A percentile compares a stretch with the other conserved stretches of the same genome.
These are phyloP conservation scores for Phlyctochytrium bullatum DNA, from an alignment of 192 early-diverging fungal genomes.

Conservation along the genomic window DNA sequence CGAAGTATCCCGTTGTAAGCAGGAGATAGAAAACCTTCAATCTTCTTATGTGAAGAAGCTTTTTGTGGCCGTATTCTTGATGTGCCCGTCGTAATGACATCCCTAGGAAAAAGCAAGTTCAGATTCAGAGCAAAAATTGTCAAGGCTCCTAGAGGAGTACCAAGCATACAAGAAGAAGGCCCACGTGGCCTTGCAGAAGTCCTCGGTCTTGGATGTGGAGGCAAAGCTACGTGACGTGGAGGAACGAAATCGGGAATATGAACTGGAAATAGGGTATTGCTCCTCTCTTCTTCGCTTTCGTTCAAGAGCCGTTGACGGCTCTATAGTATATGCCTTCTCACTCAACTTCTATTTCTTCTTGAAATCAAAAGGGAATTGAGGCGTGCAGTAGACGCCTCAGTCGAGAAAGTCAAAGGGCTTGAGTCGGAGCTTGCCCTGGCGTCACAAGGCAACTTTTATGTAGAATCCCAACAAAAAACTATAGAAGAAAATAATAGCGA, in stretches of 20 bases:
- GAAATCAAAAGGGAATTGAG: too few relatives aligned
- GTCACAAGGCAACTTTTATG: slow-evolving; percentile 8
- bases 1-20: too few relatives aligned
- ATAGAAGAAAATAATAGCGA: slow-evolving; percentile 16
- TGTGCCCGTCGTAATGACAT: too few relatives aligned
- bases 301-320: too few relatives aligned
- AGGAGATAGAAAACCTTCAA: background rate
- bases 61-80: background rate
- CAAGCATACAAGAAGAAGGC: slow-evolving; percentile 28
- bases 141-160: slow-evolving; percentile 18
- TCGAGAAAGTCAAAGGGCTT: slow-evolving; percentile 2
- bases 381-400: too few relatives aligned
- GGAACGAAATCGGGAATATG: slow-evolving; percentile 13
- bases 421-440: slow-evolving; percentile 8
- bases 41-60: background rate
- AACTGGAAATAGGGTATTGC: slow-evolving; percentile 23
- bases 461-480: slow-evolving; percentile 23
- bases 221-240: slow-evolving; percentile 18
- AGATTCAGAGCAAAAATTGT: slow-evolving; percentile 8
- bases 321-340: too few relatives aligned
- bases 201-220: slow-evolving; percentile 5
- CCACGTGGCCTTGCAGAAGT: slow-evolving; percentile 25
- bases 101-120: slow-evolving; percentile 5
- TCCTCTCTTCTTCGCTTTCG: too few relatives aligned
- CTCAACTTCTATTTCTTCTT: too few relatives aligned